Percentiles rank a stretch among this genome's conserved stretches.
phyloP scores from a whole-genome alignment of 2,329 filamentous ascomycete species.

The Stemphylium vesicarium region DNA sequence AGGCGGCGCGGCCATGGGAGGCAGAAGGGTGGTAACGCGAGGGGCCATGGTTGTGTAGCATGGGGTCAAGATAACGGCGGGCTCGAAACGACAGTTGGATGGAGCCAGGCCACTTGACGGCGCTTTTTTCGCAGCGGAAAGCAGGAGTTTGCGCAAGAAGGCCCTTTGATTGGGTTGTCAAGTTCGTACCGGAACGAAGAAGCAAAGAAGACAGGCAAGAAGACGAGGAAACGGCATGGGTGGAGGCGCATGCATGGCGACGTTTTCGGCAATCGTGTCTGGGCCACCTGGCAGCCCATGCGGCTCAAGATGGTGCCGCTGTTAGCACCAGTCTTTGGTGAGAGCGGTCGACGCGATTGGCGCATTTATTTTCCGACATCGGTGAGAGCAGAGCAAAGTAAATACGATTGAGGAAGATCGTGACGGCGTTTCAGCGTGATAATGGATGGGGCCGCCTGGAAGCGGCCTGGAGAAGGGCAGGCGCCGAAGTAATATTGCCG shows the following conservation, averaged over 20 bases:
- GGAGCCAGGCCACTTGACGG: too few species aligned
- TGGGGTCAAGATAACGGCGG: conserved; percentile 10
- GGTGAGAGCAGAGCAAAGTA: neutral
- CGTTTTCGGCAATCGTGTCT: conserved; percentile 37
- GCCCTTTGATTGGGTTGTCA: conserved; percentile 12
- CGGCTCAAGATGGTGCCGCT: conserved; percentile 17
- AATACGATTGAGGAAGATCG: conserved; percentile 2
- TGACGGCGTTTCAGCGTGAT: too few species aligned
- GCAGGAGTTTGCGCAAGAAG: conserved; percentile 12
- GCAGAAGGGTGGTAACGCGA: conserved; percentile 11
- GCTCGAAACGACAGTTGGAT: too few species aligned
- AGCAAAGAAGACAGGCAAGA: conserved; percentile 29
- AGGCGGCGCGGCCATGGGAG: neutral
- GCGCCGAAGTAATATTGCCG: conserved; percentile 34
- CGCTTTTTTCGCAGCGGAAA: neutral
- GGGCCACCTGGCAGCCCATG: conserved; percentile 32
- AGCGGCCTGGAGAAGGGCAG: conserved; percentile 15
- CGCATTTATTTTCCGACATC: conserved; percentile 6
- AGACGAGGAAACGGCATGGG: conserved; percentile 29
- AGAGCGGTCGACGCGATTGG: conserved; percentile 3
- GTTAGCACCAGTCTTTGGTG: neutral
- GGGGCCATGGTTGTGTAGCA: neutral
- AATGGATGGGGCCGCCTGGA: too few species aligned
- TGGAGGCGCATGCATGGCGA: conserved; percentile 41
- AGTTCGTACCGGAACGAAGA: conserved; percentile 23